Conservation (phyloP, 2,329 filamentous ascomycete species). For the Aspergillus nomiae region DNA sequence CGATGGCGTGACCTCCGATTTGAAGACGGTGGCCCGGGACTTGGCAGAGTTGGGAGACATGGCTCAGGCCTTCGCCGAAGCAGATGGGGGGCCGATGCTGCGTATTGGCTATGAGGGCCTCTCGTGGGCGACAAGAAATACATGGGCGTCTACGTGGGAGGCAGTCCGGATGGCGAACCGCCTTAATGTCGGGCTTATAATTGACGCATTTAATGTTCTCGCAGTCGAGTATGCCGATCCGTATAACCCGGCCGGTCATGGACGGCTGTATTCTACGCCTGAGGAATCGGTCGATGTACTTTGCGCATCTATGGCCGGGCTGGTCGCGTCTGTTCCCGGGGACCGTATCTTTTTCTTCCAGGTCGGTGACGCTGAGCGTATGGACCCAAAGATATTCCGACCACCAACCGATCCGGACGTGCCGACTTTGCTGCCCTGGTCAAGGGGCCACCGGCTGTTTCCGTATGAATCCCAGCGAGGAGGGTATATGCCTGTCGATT, state of each 20-base stretch:
- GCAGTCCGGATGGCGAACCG: constrained; percentile 35
- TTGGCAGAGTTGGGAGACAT: constrained; percentile 36
- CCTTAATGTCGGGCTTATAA: constrained; percentile 33
- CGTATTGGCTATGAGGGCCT: constrained; percentile 37
- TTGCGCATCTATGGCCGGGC: constrained; percentile 24
- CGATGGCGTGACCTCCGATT: constrained; percentile 31
- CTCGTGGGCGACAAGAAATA: constrained; percentile 36
- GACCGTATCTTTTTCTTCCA: constrained; percentile 39
- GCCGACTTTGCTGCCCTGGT: constrained; percentile 34
- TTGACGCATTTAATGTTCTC: constrained; percentile 36
- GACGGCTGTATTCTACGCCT: constrained; percentile 28
- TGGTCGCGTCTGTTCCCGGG: constrained; percentile 30
- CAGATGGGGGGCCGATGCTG: constrained; percentile 32
- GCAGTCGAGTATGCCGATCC: constrained; percentile 38
- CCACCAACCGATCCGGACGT: constrained; percentile 24
- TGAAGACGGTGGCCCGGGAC: constrained; percentile 33
- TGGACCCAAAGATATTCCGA: constrained; percentile 26
- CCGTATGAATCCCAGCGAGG: constrained; percentile 28
- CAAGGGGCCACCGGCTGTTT: constrained; percentile 32
- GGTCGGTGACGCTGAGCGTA: constrained; percentile 32
- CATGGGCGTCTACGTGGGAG: constrained; percentile 37
- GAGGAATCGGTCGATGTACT: constrained; percentile 30
- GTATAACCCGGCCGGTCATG: constrained; percentile 31
- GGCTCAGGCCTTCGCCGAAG: constrained; percentile 28
- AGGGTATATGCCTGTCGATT: constrained; percentile 35